phyloP scores from a whole-genome alignment of 345 rosid species.

The Capsella bursapastoris region DNA sequence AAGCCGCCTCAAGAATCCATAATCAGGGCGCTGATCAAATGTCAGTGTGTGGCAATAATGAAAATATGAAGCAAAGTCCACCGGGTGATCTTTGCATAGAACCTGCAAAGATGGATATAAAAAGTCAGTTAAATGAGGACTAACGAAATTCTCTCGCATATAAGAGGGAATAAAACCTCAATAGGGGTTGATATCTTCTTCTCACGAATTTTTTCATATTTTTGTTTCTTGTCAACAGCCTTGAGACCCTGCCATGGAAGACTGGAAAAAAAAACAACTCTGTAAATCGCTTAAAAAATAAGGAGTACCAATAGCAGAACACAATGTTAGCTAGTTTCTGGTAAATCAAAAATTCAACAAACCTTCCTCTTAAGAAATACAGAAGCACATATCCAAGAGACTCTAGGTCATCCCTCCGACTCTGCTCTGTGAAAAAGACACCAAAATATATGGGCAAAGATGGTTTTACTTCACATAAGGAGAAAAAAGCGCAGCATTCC shows the following conservation, averaged over 20 bases:
- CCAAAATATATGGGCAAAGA: not conserved
- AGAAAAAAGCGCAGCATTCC: conserved; percentile 17
- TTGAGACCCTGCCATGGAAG: conserved; percentile 96
- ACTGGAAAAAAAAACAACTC: conserved; percentile 46
- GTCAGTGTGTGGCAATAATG: conserved; percentile 88
- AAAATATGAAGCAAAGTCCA: conserved; percentile 87
- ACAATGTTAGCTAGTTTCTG: conserved; percentile 7
- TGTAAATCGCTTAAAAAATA: not conserved
- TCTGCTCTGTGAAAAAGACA: conserved; percentile 57
- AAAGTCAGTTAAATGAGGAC: not conserved
- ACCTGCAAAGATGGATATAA: conserved; percentile 50
- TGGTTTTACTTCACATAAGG: not conserved
- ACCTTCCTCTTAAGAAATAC: conserved; percentile 95
- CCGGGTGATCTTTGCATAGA: conserved; percentile 78
- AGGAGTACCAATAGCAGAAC: not conserved
- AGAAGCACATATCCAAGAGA: conserved; percentile 80
- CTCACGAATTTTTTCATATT: conserved; percentile 86
- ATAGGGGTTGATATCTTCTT: conserved; percentile 90
- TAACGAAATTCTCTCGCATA: not conserved
- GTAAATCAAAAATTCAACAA: conserved; percentile 13
- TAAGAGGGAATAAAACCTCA: conserved; percentile 57
- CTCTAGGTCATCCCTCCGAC: conserved; percentile 83
- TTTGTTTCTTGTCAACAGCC: conserved; percentile 86
- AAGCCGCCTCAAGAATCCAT: conserved; percentile 87
- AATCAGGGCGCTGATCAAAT: conserved; percentile 93